Base-by-base conservation (phyloP, 2,329 filamentous ascomycete genomes). In the Blumeriella jaapii region DNA sequence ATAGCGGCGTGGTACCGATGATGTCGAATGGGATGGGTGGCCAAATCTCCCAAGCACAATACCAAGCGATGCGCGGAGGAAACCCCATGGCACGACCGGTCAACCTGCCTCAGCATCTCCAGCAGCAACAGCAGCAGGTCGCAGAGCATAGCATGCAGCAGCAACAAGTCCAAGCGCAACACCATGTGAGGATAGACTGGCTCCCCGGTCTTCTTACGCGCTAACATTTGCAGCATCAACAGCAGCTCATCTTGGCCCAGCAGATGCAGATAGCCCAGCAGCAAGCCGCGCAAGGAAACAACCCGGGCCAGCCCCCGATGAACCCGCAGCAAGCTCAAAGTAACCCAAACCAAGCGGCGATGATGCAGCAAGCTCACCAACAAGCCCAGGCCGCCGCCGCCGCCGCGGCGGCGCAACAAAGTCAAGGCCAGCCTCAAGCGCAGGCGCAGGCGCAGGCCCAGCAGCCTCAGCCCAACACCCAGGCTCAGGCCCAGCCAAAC, bases 1-100 rank as follows among this genome's bases (percentile, higher is more conserved):
- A 60, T 37, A 63, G 57, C 29, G 65, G 67, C 30, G 69, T 77
- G 60, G 60, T 61, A 12, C 64, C 63, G 42, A 61, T 61, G 12
- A 68, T 72, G 48, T 68, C 62, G 22, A 70, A 77, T 53, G 65
- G 61, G 3, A 69, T 75, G 55, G 64, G n/a, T n/a, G n/a, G 47
- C 56, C 48, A 60, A 40, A 65, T 74, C 52, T 69, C 57, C 29
- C 59, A 57, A 14, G 66, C 69, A 39, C 70, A 73, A 48, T 56
- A 70, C 20, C 60, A 66, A 29, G 65, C 67, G 28, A 62, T 74
- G 48, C 59, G 69, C n/a, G n/a, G n/a, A 42, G 59, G 59, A 34
- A 45, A 48, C 30, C 49, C 51, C 10, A 57, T 62, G 39, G 57
- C 64, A 29, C 55, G 58, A 33, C 62, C 63, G 36, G 64, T 69